Evolutionary conservation across 2,329 filamentous ascomycete genomes (phyloP).

Genomic region (Calonectria pteridis): DNA sequence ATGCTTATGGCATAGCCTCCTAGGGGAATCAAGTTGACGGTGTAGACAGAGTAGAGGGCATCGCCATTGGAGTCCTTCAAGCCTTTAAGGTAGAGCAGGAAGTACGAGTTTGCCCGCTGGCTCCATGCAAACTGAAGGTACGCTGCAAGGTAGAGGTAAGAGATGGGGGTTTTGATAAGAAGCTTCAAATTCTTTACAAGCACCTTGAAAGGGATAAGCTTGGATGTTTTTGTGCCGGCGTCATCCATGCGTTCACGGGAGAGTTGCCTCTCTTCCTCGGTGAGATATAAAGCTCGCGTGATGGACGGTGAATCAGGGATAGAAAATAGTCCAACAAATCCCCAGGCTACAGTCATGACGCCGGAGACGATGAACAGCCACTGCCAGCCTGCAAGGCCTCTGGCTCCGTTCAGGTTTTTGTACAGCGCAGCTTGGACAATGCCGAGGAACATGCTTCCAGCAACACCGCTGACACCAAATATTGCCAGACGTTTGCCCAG

Average conservation of each 20-base stretch:
- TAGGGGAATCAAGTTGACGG: slow-evolving; percentile 66
- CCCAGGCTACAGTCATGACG: slow-evolving; percentile 38
- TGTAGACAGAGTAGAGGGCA: slow-evolving; percentile 47
- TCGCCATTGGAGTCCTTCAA: slow-evolving; percentile 34
- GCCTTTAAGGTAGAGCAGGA: slow-evolving; percentile 50
- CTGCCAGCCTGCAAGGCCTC: slow-evolving; percentile 39
- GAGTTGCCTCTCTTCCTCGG: slow-evolving; percentile 27
- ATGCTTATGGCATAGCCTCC: slow-evolving; percentile 54
- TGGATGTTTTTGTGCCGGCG: slow-evolving; percentile 33
- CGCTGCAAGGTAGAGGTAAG: slow-evolving; percentile 49
- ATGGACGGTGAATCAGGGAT: slow-evolving; percentile 41
- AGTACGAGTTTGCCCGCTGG: slow-evolving; percentile 53
- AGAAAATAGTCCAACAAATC: slow-evolving; percentile 31
- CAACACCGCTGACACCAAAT: slow-evolving; percentile 40
- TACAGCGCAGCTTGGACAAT: slow-evolving; percentile 40
- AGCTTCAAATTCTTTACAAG: slow-evolving; percentile 34
- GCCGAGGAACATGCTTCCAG: slow-evolving; percentile 41
- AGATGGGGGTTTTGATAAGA: slow-evolving; percentile 28
- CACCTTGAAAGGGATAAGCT: slow-evolving; percentile 33
- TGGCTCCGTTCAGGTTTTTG: slow-evolving; percentile 35
- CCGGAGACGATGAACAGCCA: slow-evolving; percentile 41
- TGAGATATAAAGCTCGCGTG: slow-evolving; percentile 33
- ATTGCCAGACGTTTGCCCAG: slow-evolving; percentile 40
- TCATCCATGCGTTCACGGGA: slow-evolving; percentile 33
- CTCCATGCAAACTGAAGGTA: slow-evolving; percentile 51